Conservation (phyloP, 2,329 filamentous ascomycete genomes). For the Malbranchea zuffiana region DNA sequence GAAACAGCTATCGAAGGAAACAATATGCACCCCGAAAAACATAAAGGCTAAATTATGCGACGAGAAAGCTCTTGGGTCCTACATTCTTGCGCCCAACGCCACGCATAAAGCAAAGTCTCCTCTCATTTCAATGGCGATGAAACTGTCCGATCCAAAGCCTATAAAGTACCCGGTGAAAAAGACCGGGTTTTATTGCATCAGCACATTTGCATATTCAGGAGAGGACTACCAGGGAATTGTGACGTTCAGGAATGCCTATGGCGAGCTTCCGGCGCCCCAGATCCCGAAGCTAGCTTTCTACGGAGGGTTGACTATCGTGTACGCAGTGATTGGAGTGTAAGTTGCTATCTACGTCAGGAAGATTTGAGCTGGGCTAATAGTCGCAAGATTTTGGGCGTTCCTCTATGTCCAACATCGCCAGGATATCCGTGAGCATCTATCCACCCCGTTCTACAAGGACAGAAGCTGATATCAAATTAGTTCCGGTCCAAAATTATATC, state of each 20-base stretch:
- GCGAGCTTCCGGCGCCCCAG: slow-evolving; percentile 87
- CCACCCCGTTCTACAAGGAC: not conserved
- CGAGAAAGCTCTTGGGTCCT: slow-evolving; percentile 66
- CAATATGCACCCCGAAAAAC: slow-evolving; percentile 65
- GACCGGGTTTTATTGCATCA: slow-evolving; percentile 93
- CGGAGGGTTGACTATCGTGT: slow-evolving; percentile 83
- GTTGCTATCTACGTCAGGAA: slow-evolving; percentile 21
- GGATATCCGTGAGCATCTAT: slow-evolving; percentile 59
- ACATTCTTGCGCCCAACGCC: slow-evolving; percentile 68
- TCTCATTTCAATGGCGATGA: slow-evolving; percentile 69
- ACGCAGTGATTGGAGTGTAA: slow-evolving; percentile 69
- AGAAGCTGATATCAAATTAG: slow-evolving; percentile 37
- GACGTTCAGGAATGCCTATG: slow-evolving; percentile 91
- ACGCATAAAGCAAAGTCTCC: slow-evolving; percentile 57
- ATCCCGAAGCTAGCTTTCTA: slow-evolving; percentile 98
- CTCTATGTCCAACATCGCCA: slow-evolving; percentile 87
- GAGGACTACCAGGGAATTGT: slow-evolving; percentile 67
- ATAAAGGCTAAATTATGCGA: slow-evolving; percentile 63
- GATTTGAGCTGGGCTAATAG: slow-evolving; percentile 15
- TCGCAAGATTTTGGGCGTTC: slow-evolving; percentile 70
- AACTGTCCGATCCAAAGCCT: slow-evolving; percentile 59
- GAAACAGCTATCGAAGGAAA: slow-evolving; percentile 41
- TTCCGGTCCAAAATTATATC: slow-evolving; percentile 97
- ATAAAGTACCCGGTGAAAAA: slow-evolving; percentile 77
- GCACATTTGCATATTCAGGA: slow-evolving; percentile 59